A percentile compares a stretch with the other conserved stretches of the same genome.
Conservation (phyloP, 1,284 basidiomycete species). For the Sporisorium exsertum region DNA sequence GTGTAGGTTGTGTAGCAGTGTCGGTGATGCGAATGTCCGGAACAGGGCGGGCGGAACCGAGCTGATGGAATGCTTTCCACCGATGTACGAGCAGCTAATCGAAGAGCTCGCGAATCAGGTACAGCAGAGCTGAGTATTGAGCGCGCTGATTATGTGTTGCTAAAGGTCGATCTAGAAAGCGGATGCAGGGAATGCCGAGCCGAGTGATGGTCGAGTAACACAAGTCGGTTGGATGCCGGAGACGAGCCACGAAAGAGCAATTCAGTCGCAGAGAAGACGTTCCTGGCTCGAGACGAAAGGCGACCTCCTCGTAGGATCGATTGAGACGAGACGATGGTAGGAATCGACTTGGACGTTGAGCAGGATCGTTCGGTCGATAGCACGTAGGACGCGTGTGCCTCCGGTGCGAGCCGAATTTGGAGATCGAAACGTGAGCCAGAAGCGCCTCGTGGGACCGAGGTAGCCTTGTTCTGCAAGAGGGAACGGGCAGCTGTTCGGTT, state of each 20-base stretch:
- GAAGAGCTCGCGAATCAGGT: background rate
- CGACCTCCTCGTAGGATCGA: background rate
- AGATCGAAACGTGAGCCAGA: background rate
- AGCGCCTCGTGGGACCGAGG: no score
- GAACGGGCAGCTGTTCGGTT: background rate
- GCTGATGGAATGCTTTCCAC: background rate
- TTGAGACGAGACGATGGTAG: background rate
- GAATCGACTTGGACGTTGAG: background rate
- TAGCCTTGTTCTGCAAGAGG: background rate
- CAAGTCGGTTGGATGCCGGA: background rate
- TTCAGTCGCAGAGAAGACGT: background rate
- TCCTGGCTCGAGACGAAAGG: background rate
- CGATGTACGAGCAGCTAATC: background rate
- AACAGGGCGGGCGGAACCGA: conserved; percentile 3
- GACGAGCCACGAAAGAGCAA: conserved; percentile 7
- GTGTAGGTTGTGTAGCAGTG: conserved; percentile 5
- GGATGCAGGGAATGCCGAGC: background rate
- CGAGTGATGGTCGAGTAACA: background rate
- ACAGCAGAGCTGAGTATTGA: background rate
- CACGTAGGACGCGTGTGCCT: conserved; percentile 13
- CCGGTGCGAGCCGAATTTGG: conserved; percentile 1
- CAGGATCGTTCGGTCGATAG: background rate
- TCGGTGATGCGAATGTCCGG: background rate
- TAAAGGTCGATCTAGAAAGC: background rate
- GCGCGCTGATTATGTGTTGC: background rate